Evolutionary conservation across 1,139 yeast species (phyloP).

Genomic region (Saccharomycopsis phalli): DNA sequence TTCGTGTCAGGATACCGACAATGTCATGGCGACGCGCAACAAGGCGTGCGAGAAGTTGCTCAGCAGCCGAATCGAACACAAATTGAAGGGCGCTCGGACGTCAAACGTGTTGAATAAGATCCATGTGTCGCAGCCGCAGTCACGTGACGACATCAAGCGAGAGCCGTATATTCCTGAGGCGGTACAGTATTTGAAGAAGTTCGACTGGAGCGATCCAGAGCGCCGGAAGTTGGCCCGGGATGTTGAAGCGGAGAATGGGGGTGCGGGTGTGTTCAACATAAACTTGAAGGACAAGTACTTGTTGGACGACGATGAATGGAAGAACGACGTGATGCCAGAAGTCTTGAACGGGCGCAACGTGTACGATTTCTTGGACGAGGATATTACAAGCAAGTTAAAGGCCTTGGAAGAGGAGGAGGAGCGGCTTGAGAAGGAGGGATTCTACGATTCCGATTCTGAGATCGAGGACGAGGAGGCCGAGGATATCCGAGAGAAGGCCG

Average conservation of each 20-base stretch:
- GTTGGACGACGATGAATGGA: slow-evolving; percentile 95
- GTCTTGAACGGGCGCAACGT: slow-evolving; percentile 92
- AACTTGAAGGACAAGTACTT: slow-evolving; percentile 87
- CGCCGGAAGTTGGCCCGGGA: slow-evolving; percentile 80
- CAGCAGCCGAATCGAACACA: slow-evolving; percentile 93
- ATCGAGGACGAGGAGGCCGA: slow-evolving; percentile 57
- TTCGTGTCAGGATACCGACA: slow-evolving; percentile 91
- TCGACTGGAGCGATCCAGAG: slow-evolving; percentile 72
- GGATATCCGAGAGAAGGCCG: slow-evolving; percentile 79
- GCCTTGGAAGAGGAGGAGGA: slow-evolving; percentile 98
- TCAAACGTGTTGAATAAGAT: slow-evolving; percentile 86
- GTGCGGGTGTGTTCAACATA: slow-evolving; percentile 95
- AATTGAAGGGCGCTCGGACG: slow-evolving; percentile 88
- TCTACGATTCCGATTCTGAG: slow-evolving; percentile 85
- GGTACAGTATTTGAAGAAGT: slow-evolving; percentile 48
- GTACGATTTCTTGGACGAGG: slow-evolving; percentile 94
- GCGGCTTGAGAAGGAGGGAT: slow-evolving; percentile 85
- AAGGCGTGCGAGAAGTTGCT: slow-evolving; percentile 94
- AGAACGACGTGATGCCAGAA: slow-evolving; percentile 95
- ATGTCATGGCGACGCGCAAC: slow-evolving; percentile 92
- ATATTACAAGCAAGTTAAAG: slow-evolving; percentile 83
- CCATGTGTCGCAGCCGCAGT: slow-evolving; percentile 85
- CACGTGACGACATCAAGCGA: slow-evolving; percentile 80
- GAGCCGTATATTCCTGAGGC: slow-evolving; percentile 77
- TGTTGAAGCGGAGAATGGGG: slow-evolving; percentile 90